A percentile compares a stretch with the other conserved stretches of the same genome.
Conservation (phyloP, 2,329 filamentous ascomycete genomes). For the Lachnellula cervina region DNA sequence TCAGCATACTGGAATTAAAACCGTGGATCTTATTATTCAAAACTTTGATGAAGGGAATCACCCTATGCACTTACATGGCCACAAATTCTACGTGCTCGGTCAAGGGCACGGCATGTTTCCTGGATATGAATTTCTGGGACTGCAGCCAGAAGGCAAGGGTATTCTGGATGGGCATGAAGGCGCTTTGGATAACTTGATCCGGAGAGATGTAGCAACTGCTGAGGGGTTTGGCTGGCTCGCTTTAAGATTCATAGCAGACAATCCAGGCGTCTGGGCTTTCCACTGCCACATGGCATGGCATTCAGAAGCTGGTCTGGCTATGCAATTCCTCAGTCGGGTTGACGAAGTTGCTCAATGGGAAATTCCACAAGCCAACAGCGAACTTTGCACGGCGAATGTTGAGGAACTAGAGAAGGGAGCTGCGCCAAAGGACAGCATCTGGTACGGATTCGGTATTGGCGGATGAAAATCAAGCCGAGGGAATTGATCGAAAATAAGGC, state of each 20-base stretch:
- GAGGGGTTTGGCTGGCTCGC: constrained; percentile 51
- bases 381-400: constrained; percentile 39
- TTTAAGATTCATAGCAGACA: constrained; percentile 52
- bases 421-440: constrained; percentile 45
- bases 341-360: constrained; percentile 40
- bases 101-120: constrained; percentile 60
- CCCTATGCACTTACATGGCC: constrained; percentile 72
- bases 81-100: constrained; percentile 59
- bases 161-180: constrained; percentile 33
- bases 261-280: constrained; percentile 53
- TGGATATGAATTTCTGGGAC: constrained; percentile 36
- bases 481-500: neutral
- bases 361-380: constrained; percentile 41
- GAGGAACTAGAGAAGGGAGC: constrained; percentile 45
- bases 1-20: constrained; percentile 49
- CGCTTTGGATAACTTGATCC: constrained; percentile 37
- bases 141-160: constrained; percentile 33
- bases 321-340: constrained; percentile 51
- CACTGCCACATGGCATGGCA: constrained; percentile 59
- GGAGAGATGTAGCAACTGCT: constrained; percentile 49
- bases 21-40: constrained; percentile 74
- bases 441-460: constrained; percentile 34
- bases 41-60: constrained; percentile 68
- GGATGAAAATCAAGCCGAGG: constrained; percentile 4
- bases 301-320: constrained; percentile 51